Evolutionary conservation across 176 grass and related monocot genomes (phyloP).

Genomic region (Carex littledalei): DNA sequence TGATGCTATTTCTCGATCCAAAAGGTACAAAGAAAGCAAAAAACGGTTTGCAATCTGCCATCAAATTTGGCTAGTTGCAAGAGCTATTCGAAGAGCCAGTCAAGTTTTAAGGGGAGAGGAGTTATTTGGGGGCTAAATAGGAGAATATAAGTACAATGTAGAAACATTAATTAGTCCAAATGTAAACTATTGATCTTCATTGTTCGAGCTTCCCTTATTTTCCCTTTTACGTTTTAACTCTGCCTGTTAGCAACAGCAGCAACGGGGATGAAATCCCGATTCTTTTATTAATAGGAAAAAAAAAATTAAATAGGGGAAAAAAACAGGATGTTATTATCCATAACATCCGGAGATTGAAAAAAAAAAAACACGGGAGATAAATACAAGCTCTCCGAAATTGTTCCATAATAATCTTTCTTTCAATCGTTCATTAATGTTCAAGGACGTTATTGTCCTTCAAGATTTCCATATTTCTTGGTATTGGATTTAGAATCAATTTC

Average conservation of each 20-base stretch:
- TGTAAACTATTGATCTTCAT: not conserved
- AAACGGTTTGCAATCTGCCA: slow-evolving; percentile 17
- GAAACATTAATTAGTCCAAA: not conserved
- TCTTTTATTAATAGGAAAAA: no score
- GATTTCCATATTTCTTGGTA: no score
- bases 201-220: not conserved
- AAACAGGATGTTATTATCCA: no score
- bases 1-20: slow-evolving; percentile 46
- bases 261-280: not conserved
- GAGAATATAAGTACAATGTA: not conserved
- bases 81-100: slow-evolving; percentile 57
- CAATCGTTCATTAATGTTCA: no score
- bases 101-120: slow-evolving; percentile 46
- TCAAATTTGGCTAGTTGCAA: slow-evolving; percentile 64
- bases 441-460: no score
- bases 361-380: no score
- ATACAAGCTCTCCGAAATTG: no score
- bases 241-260: not conserved
- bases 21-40: slow-evolving; percentile 13
- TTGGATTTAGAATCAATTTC: no score
- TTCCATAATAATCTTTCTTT: no score
- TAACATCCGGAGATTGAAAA: no score
- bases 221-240: not conserved
- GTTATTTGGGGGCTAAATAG: not conserved
- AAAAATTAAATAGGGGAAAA: no score